phyloP scores from a whole-genome alignment of 2,329 filamentous ascomycete species.

The Colletotrichum kahawae region DNA sequence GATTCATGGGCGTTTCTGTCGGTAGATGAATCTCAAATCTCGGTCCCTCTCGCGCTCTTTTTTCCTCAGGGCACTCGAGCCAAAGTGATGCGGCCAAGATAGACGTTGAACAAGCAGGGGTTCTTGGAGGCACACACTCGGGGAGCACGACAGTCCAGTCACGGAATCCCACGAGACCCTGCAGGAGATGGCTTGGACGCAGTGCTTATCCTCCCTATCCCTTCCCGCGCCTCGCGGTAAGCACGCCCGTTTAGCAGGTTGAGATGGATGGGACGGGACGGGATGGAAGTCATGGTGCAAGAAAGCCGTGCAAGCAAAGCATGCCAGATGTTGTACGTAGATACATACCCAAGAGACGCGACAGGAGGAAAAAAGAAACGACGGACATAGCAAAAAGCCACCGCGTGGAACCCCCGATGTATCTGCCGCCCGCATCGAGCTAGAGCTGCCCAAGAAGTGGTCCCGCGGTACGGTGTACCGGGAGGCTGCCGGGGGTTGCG shows the following conservation, averaged over 20 bases:
- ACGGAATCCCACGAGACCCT: conserved; percentile 9
- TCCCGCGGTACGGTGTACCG: conserved; percentile 11
- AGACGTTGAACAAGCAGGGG: neutral
- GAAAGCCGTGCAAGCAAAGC: neutral
- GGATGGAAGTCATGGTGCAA: neutral
- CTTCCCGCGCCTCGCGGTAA: neutral
- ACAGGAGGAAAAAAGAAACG: neutral
- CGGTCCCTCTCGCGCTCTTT: neutral
- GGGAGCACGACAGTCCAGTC: conserved; percentile 4
- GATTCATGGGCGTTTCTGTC: neutral
- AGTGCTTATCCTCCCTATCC: neutral
- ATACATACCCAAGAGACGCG: neutral
- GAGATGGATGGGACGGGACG: neutral
- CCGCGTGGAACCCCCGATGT: neutral
- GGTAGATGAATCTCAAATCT: neutral
- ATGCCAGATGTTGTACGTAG: neutral
- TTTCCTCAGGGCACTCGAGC: neutral
- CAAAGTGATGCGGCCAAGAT: neutral
- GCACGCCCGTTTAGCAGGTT: neutral
- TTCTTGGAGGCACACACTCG: neutral
- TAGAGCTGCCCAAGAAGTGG: conserved; percentile 9
- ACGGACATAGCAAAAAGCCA: neutral
- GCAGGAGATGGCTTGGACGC: neutral
- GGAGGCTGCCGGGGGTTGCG: neutral
- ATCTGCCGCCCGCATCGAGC: conserved; percentile 5